A percentile compares a stretch with the other conserved stretches of the same genome.
These are phyloP conservation scores for Trichoderma reesei DNA, from an alignment of 495 filamentous ascomycete species.

Conservation along the genomic window DNA sequence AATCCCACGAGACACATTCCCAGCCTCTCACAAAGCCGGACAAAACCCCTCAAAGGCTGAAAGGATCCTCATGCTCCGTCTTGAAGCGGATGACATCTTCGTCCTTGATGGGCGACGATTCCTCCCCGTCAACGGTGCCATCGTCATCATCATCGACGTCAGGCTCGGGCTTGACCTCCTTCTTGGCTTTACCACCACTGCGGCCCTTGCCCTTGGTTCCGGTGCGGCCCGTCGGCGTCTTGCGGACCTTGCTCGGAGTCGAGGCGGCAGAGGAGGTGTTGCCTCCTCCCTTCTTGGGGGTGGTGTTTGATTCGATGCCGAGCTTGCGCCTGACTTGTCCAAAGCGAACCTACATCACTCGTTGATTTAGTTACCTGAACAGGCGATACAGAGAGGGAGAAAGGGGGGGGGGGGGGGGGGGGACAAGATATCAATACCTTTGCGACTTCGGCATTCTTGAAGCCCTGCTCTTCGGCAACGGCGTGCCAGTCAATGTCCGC, in stretches of 20 bases:
- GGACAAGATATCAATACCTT: slow-evolving; percentile 14
- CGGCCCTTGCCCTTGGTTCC: not conserved
- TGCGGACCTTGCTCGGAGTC: slow-evolving; percentile 16
- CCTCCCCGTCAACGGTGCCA: not conserved
- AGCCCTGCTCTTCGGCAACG: slow-evolving; percentile 9
- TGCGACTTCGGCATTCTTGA: slow-evolving; percentile 12
- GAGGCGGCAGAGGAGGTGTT: slow-evolving; percentile 6
- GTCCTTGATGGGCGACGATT: not conserved
- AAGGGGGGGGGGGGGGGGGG: not conserved
- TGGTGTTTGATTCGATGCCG: slow-evolving; percentile 11
- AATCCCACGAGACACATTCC: too few relatives aligned
- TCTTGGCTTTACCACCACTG: not conserved
- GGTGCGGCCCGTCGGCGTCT: slow-evolving; percentile 3
- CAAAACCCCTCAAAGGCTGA: not conserved
- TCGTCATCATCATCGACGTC: not conserved
- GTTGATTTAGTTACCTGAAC: not conserved
- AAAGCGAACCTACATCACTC: slow-evolving; percentile 19
- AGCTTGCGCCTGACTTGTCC: slow-evolving; percentile 24
- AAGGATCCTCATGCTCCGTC: not conserved
- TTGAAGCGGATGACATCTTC: not conserved
- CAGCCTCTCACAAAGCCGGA: not conserved
- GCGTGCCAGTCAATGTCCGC: slow-evolving; percentile 14
- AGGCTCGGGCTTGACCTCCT: not conserved
- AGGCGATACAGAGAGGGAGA: not conserved
- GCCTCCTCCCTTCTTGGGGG: slow-evolving; percentile 1